A percentile compares a stretch with the other conserved stretches of the same genome.
Conservation (phyloP, 73 alveolate genomes). For the Tetrahymena malaccensis region DNA sequence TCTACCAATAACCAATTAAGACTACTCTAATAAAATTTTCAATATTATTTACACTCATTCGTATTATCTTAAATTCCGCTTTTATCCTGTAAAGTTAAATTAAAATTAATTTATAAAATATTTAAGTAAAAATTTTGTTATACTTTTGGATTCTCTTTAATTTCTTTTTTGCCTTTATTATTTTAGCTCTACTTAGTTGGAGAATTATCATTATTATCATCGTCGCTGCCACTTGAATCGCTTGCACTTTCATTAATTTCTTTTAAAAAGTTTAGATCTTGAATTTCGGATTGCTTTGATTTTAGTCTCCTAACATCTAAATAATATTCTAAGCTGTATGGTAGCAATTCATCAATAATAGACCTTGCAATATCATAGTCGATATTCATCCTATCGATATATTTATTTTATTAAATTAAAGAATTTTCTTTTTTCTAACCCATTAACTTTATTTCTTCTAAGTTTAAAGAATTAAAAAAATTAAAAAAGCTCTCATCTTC, state of each 20-base stretch:
- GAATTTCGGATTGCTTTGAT: neutral
- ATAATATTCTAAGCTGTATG: constrained; percentile 29
- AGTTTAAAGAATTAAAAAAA: constrained; percentile 14
- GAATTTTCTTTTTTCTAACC: constrained; percentile 18
- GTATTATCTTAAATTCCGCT: neutral
- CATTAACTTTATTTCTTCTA: constrained; percentile 17
- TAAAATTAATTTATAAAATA: too few species aligned
- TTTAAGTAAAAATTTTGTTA: too few species aligned
- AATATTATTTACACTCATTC: neutral
- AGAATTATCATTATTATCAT: neutral
- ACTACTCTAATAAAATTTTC: neutral
- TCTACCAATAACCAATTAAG: neutral
- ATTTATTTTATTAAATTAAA: neutral
- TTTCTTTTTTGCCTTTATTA: neutral
- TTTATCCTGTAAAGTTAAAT: neutral
- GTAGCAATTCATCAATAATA: constrained; percentile 33
- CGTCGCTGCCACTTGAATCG: neutral
- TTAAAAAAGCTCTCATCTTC: constrained; percentile 40
- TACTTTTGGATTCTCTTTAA: neutral
- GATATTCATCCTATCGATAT: neutral
- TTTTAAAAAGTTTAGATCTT: neutral
- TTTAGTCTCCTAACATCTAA: constrained; percentile 10
- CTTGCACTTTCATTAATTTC: neutral
- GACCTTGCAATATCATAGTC: constrained; percentile 19
- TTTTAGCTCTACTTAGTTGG: neutral